Evolutionary conservation across 2,329 filamentous ascomycete species (phyloP).

Genomic region (Fusarium bulbicola): DNA sequence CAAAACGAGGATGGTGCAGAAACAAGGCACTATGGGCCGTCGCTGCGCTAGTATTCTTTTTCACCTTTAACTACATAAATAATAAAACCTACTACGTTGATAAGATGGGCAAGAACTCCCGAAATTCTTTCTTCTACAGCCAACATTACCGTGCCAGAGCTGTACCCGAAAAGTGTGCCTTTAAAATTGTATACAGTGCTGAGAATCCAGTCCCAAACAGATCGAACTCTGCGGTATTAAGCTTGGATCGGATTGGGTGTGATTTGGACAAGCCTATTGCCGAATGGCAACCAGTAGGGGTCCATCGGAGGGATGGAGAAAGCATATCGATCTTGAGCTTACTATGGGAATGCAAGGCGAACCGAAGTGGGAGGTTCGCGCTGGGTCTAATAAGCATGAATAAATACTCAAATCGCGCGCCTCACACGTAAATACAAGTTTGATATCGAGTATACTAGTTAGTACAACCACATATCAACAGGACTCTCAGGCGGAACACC

Average conservation of each 20-base stretch:
- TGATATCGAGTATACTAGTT: not conserved
- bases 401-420: too few relatives aligned
- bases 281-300: not conserved
- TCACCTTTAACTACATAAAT: too few relatives aligned
- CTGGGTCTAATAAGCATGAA: not conserved
- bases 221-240: accelerated
- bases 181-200: accelerated
- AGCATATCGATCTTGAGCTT: not conserved
- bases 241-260: not conserved
- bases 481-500: too few relatives aligned
- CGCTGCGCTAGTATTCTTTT: too few relatives aligned
- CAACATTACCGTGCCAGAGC: accelerated
- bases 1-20: too few relatives aligned
- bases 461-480: too few relatives aligned
- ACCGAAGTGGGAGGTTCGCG: not conserved
- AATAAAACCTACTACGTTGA: not conserved
- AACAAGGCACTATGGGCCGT: too few relatives aligned
- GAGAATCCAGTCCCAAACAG: not conserved
- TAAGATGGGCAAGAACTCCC: accelerated
- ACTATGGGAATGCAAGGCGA: not conserved
- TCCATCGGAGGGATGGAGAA: not conserved
- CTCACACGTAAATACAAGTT: too few relatives aligned
- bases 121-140: not conserved
- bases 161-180: accelerated
- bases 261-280: not conserved